Evolutionary conservation across 2,329 filamentous ascomycete species (phyloP), one percentile per base, ranked within the genome.

Genomic region (Calonectria pseudoturangicola): DNA sequence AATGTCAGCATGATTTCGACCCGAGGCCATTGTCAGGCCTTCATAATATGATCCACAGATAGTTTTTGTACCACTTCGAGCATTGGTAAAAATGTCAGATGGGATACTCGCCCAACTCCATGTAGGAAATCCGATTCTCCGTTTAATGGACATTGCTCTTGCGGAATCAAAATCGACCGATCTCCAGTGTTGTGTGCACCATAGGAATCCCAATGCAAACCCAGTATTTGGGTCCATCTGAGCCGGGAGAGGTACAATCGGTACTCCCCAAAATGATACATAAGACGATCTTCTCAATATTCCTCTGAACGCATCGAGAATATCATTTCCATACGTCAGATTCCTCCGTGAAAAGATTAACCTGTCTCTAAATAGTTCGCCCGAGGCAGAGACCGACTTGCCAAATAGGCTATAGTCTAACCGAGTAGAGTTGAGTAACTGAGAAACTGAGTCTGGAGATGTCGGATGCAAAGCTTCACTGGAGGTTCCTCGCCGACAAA

Each of bases 281-380:
- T 28, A 51, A 13, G 48, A 25, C 4, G 48, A 51, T 28, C 48
- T 51, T 28, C 48, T 2, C 10, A 51, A 16, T 51, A 51, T 51
- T 28, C 48, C 48, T 16, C 48, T 25, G 25, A 51, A 51, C 30
- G 48, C 48, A 51, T 51, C 25, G 30, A 51, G 48, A 30, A 51
- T 16, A 18, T 51, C 48, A 3, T 30, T 28, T 18, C 13, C 48
- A 16, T 51, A 30, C 25, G 48, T 51, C 25, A 51, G 27, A 13
- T 16, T 25, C 12, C 30, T 51, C 18, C 25, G 25, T 2, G 48
- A 51, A 16, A 51, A 51, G 3, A 51, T 28, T 13, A 28, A 18
- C 18, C 48, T 51, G 15, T 51, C 48, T 25, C 27, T 21, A 13
- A 1, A 51, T 8, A 28, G 48, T 7, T 28, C 48, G 2, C 48